Percentiles rank a stretch among this genome's conserved stretches.
Evolutionary conservation across 331 rosid species (phyloP).

Genomic region (Acacia concinna): DNA sequence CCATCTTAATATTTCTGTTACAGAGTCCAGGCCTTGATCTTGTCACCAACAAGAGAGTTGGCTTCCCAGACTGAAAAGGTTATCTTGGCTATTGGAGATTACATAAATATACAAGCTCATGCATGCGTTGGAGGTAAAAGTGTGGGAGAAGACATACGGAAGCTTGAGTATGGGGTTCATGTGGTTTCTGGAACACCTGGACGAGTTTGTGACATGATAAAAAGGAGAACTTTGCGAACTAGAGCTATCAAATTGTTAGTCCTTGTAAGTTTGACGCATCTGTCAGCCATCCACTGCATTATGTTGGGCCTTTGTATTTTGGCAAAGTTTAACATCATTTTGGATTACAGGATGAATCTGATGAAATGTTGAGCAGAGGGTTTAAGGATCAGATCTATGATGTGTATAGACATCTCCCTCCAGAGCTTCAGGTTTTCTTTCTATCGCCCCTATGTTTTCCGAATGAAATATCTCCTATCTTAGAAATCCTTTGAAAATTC

Average conservation of each 20-base stretch:
- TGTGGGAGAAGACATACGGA: slow-evolving; percentile 96
- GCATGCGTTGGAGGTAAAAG: slow-evolving; percentile 94
- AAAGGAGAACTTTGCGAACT: slow-evolving; percentile 93
- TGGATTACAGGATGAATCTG: slow-evolving; percentile 81
- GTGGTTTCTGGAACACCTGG: slow-evolving; percentile 99
- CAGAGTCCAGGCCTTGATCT: slow-evolving; percentile 88
- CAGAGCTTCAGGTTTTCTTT: slow-evolving; percentile 86
- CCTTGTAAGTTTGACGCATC: slow-evolving; percentile 55
- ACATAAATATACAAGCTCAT: slow-evolving; percentile 86
- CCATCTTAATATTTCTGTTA: neutral
- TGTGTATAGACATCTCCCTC: slow-evolving; percentile 96
- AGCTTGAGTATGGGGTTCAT: slow-evolving; percentile 95
- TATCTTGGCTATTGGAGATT: slow-evolving; percentile 86
- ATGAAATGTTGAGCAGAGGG: slow-evolving; percentile 99
- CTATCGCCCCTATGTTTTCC: slow-evolving; percentile 5
- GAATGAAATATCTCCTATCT: slow-evolving; percentile 10
- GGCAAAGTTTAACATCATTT: neutral
- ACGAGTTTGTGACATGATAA: slow-evolving; percentile 97
- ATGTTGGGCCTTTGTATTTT: neutral
- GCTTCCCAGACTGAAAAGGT: slow-evolving; percentile 96
- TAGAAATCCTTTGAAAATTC: neutral
- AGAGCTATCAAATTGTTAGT: slow-evolving; percentile 82
- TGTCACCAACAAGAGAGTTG: slow-evolving; percentile 97
- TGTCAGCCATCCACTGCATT: neutral
- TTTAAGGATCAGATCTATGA: slow-evolving; percentile 98